Base-by-base conservation (phyloP, 805 yeast genomes). In the Ogataea pignaliae region DNA sequence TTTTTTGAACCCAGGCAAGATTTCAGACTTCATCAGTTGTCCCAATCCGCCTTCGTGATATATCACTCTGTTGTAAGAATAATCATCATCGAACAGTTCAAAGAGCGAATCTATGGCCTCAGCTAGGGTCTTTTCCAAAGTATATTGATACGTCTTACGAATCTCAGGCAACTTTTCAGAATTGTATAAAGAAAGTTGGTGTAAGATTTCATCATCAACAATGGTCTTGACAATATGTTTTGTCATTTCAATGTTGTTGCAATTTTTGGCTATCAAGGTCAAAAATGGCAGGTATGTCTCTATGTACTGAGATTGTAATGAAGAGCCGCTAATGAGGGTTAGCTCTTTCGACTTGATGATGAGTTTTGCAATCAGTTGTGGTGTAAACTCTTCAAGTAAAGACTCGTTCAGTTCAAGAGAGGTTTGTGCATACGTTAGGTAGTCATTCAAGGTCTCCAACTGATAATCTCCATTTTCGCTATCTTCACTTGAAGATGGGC, bases 41-140 rank as follows among this genome's bases (percentile, higher is more conserved):
- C 78, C 56, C 53, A 79, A 75, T 9, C 72, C 69, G 15, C 73
- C 72, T 10, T 71, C 60, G 21, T 83, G 85, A 61, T 83, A 91
- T 1, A 86, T 75, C 3, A 79, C 78, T 21, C 63, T 66, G 59
- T 88, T 96, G 56, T 88, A 89, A 13, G 70, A 74, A 54, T 72
- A 84, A 32, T 75, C 75, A 65, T 93, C 98, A 12, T 85, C 85
- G 64, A 84, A 93, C 7, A 89, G 70, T 47, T 88, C 97, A 63
- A 79, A 88, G 6, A 89, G 56, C 2, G 78, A 68, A 55, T 87
- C 83, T 17, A 87, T 62, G 21, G 83, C 66, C 48, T 84, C 91
- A 34, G 80, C 62, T 5, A 79, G 40, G 7, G 57, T 49, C 29
- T 44, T 46, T 45, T 66, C 68, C 17, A 63, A 41, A 12, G 50